These are phyloP conservation scores for Geosmithia putterillii DNA, from an alignment of 2,329 filamentous ascomycete species.

Conservation along the genomic window DNA sequence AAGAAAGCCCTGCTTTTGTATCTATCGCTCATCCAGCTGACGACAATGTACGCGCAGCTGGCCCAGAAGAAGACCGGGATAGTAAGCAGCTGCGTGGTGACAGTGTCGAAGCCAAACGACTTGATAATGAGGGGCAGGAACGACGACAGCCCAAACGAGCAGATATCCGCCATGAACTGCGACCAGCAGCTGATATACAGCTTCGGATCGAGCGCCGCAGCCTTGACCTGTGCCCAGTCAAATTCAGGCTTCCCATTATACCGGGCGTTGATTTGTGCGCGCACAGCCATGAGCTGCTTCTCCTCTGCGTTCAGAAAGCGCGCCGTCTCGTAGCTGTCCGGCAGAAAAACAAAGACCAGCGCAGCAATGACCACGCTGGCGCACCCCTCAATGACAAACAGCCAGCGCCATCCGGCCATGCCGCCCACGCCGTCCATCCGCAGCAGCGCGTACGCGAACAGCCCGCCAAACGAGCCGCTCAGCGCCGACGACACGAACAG, in stretches of 20 bases:
- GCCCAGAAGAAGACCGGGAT: conserved; percentile 15
- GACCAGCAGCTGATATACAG: conserved; percentile 17
- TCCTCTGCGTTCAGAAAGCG: conserved; percentile 42
- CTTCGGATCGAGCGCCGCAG: conserved; percentile 6
- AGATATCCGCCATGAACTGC: conserved; percentile 14
- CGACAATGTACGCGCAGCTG: conserved; percentile 14
- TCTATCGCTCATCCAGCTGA: conserved; percentile 8
- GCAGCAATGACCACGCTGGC: conserved; percentile 57
- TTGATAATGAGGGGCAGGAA: conserved; percentile 19
- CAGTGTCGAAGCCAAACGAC: conserved; percentile 14
- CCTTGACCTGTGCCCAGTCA: conserved; percentile 7
- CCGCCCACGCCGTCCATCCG: conserved; percentile 54
- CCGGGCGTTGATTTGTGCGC: conserved; percentile 5
- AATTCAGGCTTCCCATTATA: conserved; percentile 7
- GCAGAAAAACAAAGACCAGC: conserved; percentile 63
- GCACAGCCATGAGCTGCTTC: conserved; percentile 8
- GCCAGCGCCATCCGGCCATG: conserved; percentile 49
- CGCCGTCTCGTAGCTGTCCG: conserved; percentile 71
- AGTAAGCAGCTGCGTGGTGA: conserved; percentile 17
- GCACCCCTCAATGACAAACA: conserved; percentile 59
- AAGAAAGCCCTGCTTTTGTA: conserved; percentile 8
- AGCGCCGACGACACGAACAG: conserved; percentile 78
- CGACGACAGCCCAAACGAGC: conserved; percentile 14
- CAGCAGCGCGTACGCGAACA: conserved; percentile 59
- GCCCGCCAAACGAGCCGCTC: conserved; percentile 65